These are phyloP conservation scores for Adansonia madagascariensis DNA, from an alignment of 441 rosid genomes.

Conservation along the genomic window DNA sequence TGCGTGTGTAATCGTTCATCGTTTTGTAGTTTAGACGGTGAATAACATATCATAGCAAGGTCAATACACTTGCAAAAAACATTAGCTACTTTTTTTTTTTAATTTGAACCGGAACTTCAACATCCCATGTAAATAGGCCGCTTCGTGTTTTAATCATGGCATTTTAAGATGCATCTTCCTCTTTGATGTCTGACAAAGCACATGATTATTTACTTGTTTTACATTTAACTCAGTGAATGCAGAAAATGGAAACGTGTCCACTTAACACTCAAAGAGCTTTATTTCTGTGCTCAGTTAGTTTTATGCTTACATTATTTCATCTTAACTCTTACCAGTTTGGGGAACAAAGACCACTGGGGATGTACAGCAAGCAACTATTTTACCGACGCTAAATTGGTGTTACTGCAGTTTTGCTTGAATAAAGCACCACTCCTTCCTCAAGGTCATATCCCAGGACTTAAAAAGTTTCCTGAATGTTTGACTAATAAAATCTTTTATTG, in stretches of 20 bases:
- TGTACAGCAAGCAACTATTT: not conserved
- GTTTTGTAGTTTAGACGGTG: too few species aligned
- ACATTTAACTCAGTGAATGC: not conserved
- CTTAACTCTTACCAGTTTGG: constrained; percentile 25
- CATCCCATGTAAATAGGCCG: not conserved
- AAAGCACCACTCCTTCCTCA: constrained; percentile 19
- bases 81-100: not conserved
- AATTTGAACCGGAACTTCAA: not conserved
- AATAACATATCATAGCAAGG: not conserved
- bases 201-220: not conserved
- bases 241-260: not conserved
- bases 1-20: not conserved
- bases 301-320: not conserved
- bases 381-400: constrained; percentile 30
- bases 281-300: not conserved
- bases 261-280: not conserved
- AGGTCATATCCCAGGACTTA: constrained; percentile 15
- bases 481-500: constrained; percentile 27
- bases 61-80: not conserved
- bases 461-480: constrained; percentile 15
- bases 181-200: not conserved
- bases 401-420: constrained; percentile 22
- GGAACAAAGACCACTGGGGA: constrained; percentile 22
- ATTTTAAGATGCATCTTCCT: not conserved
- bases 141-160: not conserved